These are phyloP conservation scores for Digitaria exilis DNA, from an alignment of 202 grass and related monocot species.

Conservation along the genomic window DNA sequence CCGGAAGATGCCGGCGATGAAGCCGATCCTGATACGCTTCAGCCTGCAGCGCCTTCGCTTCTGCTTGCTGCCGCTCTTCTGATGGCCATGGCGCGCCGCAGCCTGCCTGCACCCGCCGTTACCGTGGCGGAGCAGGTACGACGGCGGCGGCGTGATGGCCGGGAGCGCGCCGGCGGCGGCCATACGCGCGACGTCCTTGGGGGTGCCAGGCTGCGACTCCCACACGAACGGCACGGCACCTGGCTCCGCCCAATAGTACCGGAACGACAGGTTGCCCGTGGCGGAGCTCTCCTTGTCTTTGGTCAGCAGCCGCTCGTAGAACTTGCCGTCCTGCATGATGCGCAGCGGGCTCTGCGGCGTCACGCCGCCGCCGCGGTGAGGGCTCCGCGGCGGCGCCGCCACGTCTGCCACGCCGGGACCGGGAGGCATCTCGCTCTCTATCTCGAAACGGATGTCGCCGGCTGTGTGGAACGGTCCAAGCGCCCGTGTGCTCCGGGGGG, in stretches of 20 bases:
- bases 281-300: slow-evolving; percentile 86
- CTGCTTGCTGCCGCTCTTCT: background rate
- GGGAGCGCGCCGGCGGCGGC: slow-evolving; percentile 44
- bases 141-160: slow-evolving; percentile 75
- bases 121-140: slow-evolving; percentile 34
- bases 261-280: slow-evolving; percentile 59
- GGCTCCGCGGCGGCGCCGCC: slow-evolving; percentile 28
- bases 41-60: slow-evolving; percentile 32
- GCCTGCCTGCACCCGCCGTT: background rate
- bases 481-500: background rate
- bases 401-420: slow-evolving; percentile 28
- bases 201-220: slow-evolving; percentile 79
- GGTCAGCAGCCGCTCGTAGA: slow-evolving; percentile 76
- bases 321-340: slow-evolving; percentile 85
- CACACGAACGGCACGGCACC: slow-evolving; percentile 77
- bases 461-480: background rate
- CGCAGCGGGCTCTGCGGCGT: slow-evolving; percentile 54
- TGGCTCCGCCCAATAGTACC: slow-evolving; percentile 63
- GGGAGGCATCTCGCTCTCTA: slow-evolving; percentile 36
- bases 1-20: slow-evolving; percentile 53
- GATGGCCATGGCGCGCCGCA: background rate
- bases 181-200: slow-evolving; percentile 43
- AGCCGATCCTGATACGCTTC: slow-evolving; percentile 42
- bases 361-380: slow-evolving; percentile 33
- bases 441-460: background rate